Percentiles rank a stretch among this genome's conserved stretches.
These are phyloP conservation scores for Cadophora sp. DNA, from an alignment of 2,329 filamentous ascomycete species.

Conservation along the genomic window DNA sequence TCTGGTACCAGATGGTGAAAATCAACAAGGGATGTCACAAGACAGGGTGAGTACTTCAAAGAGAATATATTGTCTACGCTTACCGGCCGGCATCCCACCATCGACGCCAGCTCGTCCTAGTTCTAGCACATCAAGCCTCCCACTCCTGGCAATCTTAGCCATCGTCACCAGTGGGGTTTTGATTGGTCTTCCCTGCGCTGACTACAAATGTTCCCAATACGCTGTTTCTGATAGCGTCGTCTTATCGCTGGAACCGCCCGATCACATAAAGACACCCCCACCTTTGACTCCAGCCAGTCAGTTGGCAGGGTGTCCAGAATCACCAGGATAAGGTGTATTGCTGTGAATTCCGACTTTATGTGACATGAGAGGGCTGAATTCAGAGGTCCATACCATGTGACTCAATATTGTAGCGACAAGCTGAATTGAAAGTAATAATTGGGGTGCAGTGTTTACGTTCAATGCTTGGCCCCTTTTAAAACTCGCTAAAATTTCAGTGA, in stretches of 20 bases:
- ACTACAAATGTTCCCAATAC: neutral
- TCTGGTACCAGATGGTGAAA: neutral
- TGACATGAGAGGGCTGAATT: neutral
- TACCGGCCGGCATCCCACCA: neutral
- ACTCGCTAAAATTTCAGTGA: neutral
- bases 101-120: neutral
- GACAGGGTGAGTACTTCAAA: neutral
- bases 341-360: neutral
- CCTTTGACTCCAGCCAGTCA: slow-evolving; percentile 2
- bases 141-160: slow-evolving; percentile 3
- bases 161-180: neutral
- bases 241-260: slow-evolving; percentile 1
- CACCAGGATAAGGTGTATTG: neutral
- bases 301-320: neutral
- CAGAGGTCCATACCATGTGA: neutral
- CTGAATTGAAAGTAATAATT: neutral
- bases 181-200: slow-evolving; percentile 2
- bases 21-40: neutral
- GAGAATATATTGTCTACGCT: neutral
- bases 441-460: neutral
- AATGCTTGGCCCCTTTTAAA: neutral
- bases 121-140: neutral
- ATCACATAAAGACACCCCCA: slow-evolving; percentile 3
- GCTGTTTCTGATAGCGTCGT: neutral
- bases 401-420: neutral